A percentile compares a stretch with the other conserved stretches of the same genome.
Conservation (phyloP, 768 basidiomycete genomes). For the Pleurotus ostreatus region DNA sequence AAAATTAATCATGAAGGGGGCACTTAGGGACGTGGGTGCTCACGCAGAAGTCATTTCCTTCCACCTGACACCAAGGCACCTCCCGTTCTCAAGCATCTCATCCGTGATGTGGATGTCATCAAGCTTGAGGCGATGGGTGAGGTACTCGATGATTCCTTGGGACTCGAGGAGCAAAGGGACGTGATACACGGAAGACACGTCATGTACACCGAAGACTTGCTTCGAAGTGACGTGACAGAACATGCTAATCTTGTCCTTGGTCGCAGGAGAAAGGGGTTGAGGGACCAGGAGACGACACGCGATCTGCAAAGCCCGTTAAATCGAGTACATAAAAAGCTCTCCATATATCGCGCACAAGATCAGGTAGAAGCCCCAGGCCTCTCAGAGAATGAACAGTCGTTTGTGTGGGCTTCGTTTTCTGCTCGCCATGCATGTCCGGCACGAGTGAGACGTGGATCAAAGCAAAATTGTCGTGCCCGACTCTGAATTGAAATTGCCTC, state of each 20-base stretch:
- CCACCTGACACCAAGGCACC: slow-evolving; percentile 71
- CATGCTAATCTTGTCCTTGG: slow-evolving; percentile 97
- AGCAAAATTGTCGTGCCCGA: slow-evolving; percentile 94
- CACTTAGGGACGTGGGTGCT: slow-evolving; percentile 16
- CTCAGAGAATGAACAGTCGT: slow-evolving; percentile 92
- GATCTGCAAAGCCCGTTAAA: slow-evolving; percentile 49
- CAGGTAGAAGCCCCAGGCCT: slow-evolving; percentile 88
- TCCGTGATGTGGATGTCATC: slow-evolving; percentile 48
- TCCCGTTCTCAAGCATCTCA: slow-evolving; percentile 58
- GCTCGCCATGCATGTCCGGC: slow-evolving; percentile 98
- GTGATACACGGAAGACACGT: slow-evolving; percentile 95
- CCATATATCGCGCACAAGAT: slow-evolving; percentile 59
- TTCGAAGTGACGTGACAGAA: slow-evolving; percentile 93
- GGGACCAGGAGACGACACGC: slow-evolving; percentile 86
- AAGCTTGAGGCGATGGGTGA: slow-evolving; percentile 79
- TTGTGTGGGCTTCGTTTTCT: slow-evolving; percentile 99
- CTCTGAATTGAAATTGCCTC: slow-evolving; percentile 99
- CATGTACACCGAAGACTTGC: slow-evolving; percentile 93
- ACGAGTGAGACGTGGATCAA: slow-evolving; percentile 96
- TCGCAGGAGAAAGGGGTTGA: slow-evolving; percentile 75
- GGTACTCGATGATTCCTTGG: slow-evolving; percentile 87
- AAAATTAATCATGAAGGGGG: background rate
- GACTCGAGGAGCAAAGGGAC: slow-evolving; percentile 89
- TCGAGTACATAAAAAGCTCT: background rate
- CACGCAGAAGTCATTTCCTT: slow-evolving; percentile 79